These are phyloP conservation scores for Przewalskia tangutica DNA, from an alignment of 257 asterid genomes.

Conservation along the genomic window DNA sequence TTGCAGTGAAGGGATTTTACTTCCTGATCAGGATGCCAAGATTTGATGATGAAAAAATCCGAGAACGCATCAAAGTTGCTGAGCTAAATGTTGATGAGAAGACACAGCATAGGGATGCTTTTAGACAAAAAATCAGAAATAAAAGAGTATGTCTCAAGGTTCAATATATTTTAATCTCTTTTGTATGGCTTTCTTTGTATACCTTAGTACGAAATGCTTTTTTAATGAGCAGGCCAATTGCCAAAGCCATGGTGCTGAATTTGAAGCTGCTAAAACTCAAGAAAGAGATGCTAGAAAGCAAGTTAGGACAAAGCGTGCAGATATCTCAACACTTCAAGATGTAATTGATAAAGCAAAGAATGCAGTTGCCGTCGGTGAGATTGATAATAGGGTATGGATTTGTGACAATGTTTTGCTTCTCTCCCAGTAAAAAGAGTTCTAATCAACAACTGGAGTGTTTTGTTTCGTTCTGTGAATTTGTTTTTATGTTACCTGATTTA, in stretches of 20 bases:
- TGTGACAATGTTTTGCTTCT: not conserved
- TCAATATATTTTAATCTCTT: not conserved
- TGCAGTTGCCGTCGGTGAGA: constrained; percentile 74
- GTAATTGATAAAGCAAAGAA: constrained; percentile 81
- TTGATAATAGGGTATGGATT: constrained; percentile 58
- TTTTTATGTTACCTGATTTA: not conserved
- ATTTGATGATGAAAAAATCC: constrained; percentile 46
- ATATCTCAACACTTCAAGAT: constrained; percentile 68
- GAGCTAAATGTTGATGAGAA: constrained; percentile 65
- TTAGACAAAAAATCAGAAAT: constrained; percentile 59
- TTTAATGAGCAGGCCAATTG: constrained; percentile 48
- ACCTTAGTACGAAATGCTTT: constrained; percentile 3
- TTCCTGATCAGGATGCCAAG: constrained; percentile 56
- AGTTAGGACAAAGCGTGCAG: constrained; percentile 67
- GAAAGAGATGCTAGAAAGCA: constrained; percentile 52
- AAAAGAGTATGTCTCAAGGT: constrained; percentile 36
- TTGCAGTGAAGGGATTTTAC: constrained; percentile 42
- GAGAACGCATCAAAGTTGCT: constrained; percentile 57
- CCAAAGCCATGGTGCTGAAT: constrained; percentile 52
- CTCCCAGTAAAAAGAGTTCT: not conserved
- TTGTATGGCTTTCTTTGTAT: not conserved
- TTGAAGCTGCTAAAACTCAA: constrained; percentile 54
- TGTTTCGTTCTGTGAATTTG: not conserved
- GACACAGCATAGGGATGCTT: constrained; percentile 60
- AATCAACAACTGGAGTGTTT: not conserved